Percentiles rank a stretch among this genome's conserved stretches.
Conservation (phyloP, 2,329 filamentous ascomycete genomes). For the Penicillium sp. region DNA sequence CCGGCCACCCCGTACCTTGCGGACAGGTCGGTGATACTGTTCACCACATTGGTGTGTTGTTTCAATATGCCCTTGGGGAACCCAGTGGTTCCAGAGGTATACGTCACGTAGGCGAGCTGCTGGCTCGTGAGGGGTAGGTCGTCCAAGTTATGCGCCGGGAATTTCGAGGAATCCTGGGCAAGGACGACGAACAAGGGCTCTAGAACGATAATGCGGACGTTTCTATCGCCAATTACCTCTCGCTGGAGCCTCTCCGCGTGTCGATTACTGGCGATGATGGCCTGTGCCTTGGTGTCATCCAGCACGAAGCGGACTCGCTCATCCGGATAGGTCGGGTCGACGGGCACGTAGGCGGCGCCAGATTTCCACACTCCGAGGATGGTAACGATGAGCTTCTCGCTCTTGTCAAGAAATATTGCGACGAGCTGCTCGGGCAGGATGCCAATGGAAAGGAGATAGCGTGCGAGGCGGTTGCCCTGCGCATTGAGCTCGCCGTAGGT, state of each 20-base stretch:
- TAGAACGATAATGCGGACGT: neutral
- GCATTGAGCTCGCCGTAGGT: neutral
- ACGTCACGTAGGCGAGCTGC: neutral
- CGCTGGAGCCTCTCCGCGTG: neutral
- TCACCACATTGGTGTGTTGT: neutral
- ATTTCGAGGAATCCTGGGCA: neutral
- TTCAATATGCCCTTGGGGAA: neutral
- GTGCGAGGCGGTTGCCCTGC: neutral
- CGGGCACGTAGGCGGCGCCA: neutral
- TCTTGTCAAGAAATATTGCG: neutral
- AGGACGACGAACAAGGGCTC: neutral
- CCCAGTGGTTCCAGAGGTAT: neutral
- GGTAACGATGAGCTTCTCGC: neutral
- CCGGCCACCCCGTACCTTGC: neutral
- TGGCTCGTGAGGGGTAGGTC: neutral
- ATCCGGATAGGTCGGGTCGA: neutral
- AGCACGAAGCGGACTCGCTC: neutral
- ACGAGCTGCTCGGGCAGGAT: neutral
- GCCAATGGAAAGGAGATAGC: neutral
- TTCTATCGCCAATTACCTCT: neutral
- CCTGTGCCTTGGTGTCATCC: neutral
- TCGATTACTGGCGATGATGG: neutral
- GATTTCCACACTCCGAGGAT: neutral
- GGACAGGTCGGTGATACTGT: neutral
- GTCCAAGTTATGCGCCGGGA: neutral